phyloP scores from a whole-genome alignment of 495 filamentous ascomycete genomes.

The Elaphomyces granulatus region DNA sequence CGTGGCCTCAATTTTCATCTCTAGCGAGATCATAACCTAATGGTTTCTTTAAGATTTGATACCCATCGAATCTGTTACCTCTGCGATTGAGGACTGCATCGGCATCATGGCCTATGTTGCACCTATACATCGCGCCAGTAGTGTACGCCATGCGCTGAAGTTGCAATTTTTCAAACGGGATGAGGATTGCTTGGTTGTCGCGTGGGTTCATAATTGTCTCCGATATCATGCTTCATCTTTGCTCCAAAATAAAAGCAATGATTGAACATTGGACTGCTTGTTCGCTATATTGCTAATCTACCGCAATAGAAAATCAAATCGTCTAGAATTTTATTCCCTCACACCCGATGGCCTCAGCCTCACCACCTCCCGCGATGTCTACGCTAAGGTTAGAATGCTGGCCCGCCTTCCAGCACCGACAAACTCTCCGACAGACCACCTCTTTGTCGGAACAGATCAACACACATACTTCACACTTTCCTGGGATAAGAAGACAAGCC shows the following conservation, averaged over 20 bases:
- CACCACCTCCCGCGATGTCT: constrained; percentile 49
- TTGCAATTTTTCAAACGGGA: constrained; percentile 56
- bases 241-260: no score
- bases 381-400: constrained; percentile 75
- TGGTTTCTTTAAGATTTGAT: no score
- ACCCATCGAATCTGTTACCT: no score
- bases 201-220: constrained; percentile 38
- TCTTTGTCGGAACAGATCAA: constrained; percentile 85
- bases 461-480: constrained; percentile 77
- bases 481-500: constrained; percentile 54
- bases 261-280: constrained; percentile 2
- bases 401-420: constrained; percentile 59
- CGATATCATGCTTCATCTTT: constrained; percentile 2
- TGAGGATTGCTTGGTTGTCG: constrained; percentile 71
- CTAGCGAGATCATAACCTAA: no score
- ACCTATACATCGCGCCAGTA: constrained; percentile 83
- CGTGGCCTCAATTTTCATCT: no score
- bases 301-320: constrained; percentile 63
- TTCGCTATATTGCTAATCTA: constrained; percentile 5
- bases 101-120: constrained; percentile 85
- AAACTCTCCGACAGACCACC: constrained; percentile 60
- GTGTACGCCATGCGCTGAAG: constrained; percentile 74
- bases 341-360: constrained; percentile 46
- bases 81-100: no score
- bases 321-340: constrained; percentile 68